Conservation (phyloP, 1,284 basidiomycete species). For the Grifola frondosa region DNA sequence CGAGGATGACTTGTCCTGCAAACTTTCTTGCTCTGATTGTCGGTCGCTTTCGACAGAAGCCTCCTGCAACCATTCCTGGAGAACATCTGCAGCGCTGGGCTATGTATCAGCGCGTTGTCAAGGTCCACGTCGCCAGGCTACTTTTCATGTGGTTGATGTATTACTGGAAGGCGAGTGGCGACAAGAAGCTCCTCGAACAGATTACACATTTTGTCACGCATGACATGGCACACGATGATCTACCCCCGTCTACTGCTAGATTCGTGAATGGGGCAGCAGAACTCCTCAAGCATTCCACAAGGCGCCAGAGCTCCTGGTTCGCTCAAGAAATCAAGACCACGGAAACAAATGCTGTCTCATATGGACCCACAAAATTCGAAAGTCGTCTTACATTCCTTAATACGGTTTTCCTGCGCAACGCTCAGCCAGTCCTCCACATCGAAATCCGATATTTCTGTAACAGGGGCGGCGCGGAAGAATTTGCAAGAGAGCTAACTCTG, state of each 20-base stretch:
- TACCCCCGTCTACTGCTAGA: slow-evolving; percentile 7
- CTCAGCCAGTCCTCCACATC: slow-evolving; percentile 10
- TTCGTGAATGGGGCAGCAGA: slow-evolving; percentile 2
- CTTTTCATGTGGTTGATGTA: slow-evolving; percentile 75
- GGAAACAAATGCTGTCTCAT: neutral
- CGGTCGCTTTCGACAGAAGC: slow-evolving; percentile 54
- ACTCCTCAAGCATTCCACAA: neutral
- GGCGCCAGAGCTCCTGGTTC: slow-evolving; percentile 4
- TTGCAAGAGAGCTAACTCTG: slow-evolving; percentile 25
- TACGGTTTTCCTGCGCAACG: neutral
- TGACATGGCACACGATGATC: slow-evolving; percentile 10
- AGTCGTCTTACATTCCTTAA: slow-evolving; percentile 2
- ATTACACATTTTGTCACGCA: slow-evolving; percentile 37
- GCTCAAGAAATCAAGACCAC: slow-evolving; percentile 2
- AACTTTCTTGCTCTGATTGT: slow-evolving; percentile 57
- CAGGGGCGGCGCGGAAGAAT: slow-evolving; percentile 17
- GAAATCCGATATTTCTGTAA: slow-evolving; percentile 12
- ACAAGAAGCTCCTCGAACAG: slow-evolving; percentile 37
- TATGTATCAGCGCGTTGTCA: slow-evolving; percentile 52
- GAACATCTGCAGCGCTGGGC: slow-evolving; percentile 49
- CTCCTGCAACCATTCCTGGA: slow-evolving; percentile 29
- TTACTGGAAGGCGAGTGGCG: slow-evolving; percentile 64
- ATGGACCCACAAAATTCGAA: slow-evolving; percentile 5
- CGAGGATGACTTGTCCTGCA: slow-evolving; percentile 54
- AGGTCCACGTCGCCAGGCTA: slow-evolving; percentile 64